phyloP scores from a whole-genome alignment of 2,329 filamentous ascomycete genomes.

The Talaromyces albobiverticillius region DNA sequence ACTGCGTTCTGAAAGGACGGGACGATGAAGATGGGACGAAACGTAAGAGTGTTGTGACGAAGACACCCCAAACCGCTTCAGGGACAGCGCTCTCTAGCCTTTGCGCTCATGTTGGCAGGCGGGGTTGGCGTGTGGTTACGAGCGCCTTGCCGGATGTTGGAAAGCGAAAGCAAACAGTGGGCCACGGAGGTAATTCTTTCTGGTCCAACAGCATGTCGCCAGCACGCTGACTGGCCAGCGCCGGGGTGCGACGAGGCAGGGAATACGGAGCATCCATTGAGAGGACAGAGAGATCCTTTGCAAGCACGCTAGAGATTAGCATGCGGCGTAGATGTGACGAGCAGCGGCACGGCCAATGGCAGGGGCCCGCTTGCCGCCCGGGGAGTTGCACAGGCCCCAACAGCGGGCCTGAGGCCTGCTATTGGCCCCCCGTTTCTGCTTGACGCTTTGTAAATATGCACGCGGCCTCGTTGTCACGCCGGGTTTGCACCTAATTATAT shows the following conservation, averaged over 20 bases:
- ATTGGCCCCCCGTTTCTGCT: not conserved
- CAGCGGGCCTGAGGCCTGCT: too few species aligned
- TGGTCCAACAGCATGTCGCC: not conserved
- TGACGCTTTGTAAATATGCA: too few species aligned
- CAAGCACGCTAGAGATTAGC: not conserved
- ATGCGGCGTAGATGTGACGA: too few species aligned
- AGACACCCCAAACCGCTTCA: not conserved
- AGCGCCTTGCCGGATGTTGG: not conserved
- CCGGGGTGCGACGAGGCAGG: not conserved
- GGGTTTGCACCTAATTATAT: too few species aligned
- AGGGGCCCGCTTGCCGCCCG: slow-evolving; percentile 1
- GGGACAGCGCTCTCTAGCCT: not conserved
- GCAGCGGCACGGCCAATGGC: not conserved
- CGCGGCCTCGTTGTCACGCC: too few species aligned
- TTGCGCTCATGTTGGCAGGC: not conserved
- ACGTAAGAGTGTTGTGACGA: not conserved
- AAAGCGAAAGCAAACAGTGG: too few species aligned
- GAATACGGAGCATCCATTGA: not conserved
- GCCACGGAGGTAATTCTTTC: too few species aligned
- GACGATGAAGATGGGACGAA: not conserved
- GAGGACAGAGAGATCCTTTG: not conserved
- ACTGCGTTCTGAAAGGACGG: too few species aligned
- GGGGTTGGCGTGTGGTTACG: slow-evolving; percentile 3
- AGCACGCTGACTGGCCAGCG: not conserved
- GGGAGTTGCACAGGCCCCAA: not conserved